Base-by-base conservation (phyloP, 768 basidiomycete genomes). In the Albatrellus ellisii region DNA sequence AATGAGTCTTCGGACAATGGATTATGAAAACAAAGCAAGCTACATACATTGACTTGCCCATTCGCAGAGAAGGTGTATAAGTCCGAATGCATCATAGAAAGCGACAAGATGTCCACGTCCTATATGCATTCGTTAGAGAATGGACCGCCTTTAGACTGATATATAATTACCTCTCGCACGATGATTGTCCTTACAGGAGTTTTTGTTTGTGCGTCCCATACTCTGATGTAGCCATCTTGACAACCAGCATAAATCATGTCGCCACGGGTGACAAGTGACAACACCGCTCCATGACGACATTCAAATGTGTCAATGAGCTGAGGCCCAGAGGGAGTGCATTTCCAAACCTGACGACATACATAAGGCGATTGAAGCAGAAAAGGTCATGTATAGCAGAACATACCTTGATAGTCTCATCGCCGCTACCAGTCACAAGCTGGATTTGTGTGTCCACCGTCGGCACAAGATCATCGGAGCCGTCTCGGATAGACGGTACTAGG, bases 241-340 rank as follows among this genome's bases (percentile, higher is more conserved):
- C 91, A 85, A 0, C 90, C 94, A 6, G 88, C 94, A 53, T 82
- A 95, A 17, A 97, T 68, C 1, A 87, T 85, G 15, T 86, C 85
- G 17, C 79, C 80, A 26, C 69, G 68, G 0, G 73, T 72, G 2
- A 76, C 75, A 21, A 98, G 67, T 0, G 88, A 75, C n/a, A 91
- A 66, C 5, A 95, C 77, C 0, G 89, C 92, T 2, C 90, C 86
- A 50, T 75, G 75, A 41, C 60, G 67, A 52, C 81, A 85, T 22
- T 73, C 67, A 46, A 86, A 87, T 3, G 79, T 76, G 47, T 85
- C 75, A 17, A 73, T 52, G 4, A 77, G 62, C 17, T 55, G 58
- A 0, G 72, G 77, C 9, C 66, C 64, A 11, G 55, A 53, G 2
- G 59, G 36, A 26, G 65, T 63, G 46, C 78, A 79, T 9, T 65